phyloP scores from a whole-genome alignment of 2,329 filamentous ascomycete species.

The Talaromyces verruculosus region DNA sequence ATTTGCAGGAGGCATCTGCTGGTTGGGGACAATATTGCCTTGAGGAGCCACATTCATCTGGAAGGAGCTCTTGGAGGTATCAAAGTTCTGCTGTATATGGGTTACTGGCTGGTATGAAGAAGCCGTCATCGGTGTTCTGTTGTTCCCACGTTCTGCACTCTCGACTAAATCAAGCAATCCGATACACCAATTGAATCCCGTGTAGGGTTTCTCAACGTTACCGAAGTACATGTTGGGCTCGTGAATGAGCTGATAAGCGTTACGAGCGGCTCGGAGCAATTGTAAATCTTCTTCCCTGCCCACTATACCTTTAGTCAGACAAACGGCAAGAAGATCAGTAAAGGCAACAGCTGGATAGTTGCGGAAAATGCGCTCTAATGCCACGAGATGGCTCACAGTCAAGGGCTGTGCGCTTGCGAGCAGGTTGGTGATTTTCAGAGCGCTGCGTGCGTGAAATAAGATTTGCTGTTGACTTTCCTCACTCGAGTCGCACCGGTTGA shows the following conservation, averaged over 20 bases:
- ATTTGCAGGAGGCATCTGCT: background rate
- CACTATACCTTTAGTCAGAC: background rate
- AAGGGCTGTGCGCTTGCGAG: background rate
- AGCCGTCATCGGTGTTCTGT: background rate
- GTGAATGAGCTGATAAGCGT: constrained; percentile 4
- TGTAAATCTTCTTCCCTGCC: constrained; percentile 6
- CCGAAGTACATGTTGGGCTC: constrained; percentile 7
- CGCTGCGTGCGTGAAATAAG: constrained; percentile 10
- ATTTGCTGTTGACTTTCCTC: constrained; percentile 8
- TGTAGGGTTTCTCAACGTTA: background rate
- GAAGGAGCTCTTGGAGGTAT: background rate
- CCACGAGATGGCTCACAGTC: constrained; percentile 2
- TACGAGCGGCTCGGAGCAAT: background rate
- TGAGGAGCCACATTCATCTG: constrained; percentile 1
- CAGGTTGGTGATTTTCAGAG: background rate
- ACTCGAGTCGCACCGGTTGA: background rate
- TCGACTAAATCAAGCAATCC: background rate
- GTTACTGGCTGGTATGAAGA: background rate
- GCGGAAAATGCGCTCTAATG: constrained; percentile 7
- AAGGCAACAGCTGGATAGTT: constrained; percentile 13
- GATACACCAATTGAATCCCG: background rate
- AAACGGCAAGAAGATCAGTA: constrained; percentile 2
- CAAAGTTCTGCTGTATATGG: background rate
- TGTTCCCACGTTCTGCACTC: background rate
- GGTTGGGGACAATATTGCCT: background rate